Conservation (phyloP, 768 basidiomycete genomes). For the Mrakia blollopis region DNA sequence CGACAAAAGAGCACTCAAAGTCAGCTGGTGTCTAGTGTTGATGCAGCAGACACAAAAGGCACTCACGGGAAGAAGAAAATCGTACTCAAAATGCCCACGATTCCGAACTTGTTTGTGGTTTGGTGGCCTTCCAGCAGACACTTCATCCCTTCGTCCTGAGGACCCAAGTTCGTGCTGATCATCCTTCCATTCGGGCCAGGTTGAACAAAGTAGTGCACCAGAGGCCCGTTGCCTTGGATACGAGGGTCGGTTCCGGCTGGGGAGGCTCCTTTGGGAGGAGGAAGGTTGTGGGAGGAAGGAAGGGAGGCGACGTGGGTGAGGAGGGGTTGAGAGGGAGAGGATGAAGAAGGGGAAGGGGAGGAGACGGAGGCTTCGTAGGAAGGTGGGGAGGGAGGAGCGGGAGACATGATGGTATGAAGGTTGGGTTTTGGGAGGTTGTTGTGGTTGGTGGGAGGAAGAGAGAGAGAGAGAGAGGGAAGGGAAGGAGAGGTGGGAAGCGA, state of each 20-base stretch:
- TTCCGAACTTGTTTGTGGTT: not conserved
- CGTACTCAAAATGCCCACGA: not conserved
- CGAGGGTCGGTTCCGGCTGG: not conserved
- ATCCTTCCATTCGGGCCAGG: conserved; percentile 3
- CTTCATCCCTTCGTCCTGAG: not conserved
- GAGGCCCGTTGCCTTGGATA: not conserved
- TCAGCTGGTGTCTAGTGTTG: not conserved
- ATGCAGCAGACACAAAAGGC: not conserved
- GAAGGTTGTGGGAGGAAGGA: not conserved
- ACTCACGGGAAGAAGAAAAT: conserved; percentile 9
- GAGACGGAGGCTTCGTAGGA: conserved; percentile 5
- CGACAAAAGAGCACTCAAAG: not conserved
- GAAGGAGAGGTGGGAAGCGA: not conserved
- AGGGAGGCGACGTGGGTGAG: not conserved
- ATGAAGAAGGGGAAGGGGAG: not conserved
- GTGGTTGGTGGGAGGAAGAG: not conserved
- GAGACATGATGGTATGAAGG: not conserved
- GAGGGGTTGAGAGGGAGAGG: not conserved
- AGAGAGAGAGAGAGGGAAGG: not conserved
- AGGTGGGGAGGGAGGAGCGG: not conserved
- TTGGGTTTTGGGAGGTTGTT: not conserved
- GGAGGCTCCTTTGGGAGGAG: not conserved
- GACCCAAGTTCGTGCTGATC: not conserved
- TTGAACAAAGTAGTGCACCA: not conserved
- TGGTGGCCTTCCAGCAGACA: not conserved